Conservation (phyloP, 2,329 filamentous ascomycete genomes). For the Ceratocystis lukuohia region DNA sequence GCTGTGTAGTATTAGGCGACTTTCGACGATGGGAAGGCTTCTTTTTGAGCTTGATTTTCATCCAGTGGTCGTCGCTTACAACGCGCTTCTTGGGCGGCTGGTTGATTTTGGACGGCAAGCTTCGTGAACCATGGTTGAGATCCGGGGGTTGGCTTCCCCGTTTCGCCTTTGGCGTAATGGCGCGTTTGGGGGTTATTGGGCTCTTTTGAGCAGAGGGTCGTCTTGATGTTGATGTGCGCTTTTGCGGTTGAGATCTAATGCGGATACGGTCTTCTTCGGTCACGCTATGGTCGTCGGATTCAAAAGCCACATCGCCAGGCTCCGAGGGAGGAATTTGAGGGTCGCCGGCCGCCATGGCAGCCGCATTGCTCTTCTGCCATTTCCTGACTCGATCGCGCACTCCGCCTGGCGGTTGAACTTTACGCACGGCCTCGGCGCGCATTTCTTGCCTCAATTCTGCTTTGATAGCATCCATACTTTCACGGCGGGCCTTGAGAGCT, state of each 20-base stretch:
- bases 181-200: conserved; percentile 21
- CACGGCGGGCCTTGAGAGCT: conserved; percentile 39
- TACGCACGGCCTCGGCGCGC: conserved; percentile 38
- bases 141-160: background rate
- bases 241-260: conserved; percentile 39
- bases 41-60: conserved; percentile 44
- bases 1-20: conserved; percentile 21
- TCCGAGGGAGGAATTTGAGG: conserved; percentile 42
- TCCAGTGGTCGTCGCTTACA: conserved; percentile 86
- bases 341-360: conserved; percentile 42
- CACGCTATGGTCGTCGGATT: conserved; percentile 46
- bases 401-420: conserved; percentile 48
- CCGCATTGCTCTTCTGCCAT: conserved; percentile 71
- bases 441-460: conserved; percentile 30
- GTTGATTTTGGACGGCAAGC: conserved; percentile 27
- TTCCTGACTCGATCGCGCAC: conserved; percentile 66
- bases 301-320: conserved; percentile 48
- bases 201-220: conserved; percentile 21
- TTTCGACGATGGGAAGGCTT: conserved; percentile 28
- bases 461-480: conserved; percentile 47
- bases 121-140: conserved; percentile 17
- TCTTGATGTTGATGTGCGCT: conserved; percentile 24
- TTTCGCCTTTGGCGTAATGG: conserved; percentile 5
- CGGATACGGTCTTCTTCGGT: conserved; percentile 47
- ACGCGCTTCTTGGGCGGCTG: conserved; percentile 76